Percentiles rank a stretch among this genome's conserved stretches.
phyloP scores from a whole-genome alignment of 2,329 filamentous ascomycete species.

The Colletotrichum acutatum region DNA sequence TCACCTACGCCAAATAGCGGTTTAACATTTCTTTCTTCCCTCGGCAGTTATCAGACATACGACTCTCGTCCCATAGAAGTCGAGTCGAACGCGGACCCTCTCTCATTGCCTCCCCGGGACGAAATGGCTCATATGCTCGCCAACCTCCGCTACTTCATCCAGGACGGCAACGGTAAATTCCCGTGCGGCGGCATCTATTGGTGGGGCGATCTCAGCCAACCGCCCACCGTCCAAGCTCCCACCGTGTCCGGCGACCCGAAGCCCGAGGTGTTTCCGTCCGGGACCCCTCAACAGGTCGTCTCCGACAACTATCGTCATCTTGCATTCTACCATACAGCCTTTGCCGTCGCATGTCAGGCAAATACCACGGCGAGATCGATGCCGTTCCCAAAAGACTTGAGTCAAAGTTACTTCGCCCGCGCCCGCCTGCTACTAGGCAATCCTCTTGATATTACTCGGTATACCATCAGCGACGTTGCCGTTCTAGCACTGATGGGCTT shows the following conservation, averaged over 20 bases:
- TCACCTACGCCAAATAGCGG: conserved; percentile 38
- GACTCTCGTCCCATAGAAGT: conserved; percentile 55
- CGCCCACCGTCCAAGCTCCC: no score
- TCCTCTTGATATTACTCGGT: conserved; percentile 55
- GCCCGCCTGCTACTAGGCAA: conserved; percentile 58
- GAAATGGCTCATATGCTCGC: conserved; percentile 52
- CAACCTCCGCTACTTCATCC: conserved; percentile 55
- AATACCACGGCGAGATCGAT: conserved; percentile 42
- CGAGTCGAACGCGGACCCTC: conserved; percentile 49
- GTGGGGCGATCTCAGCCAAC: conserved; percentile 53
- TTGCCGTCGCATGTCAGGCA: conserved; percentile 52
- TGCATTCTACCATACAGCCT: conserved; percentile 57
- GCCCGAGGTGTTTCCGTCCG: conserved; percentile 35
- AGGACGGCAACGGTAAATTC: conserved; percentile 55
- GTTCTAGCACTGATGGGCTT: conserved; percentile 59
- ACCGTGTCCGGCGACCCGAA: conserved; percentile 43
- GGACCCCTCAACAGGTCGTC: conserved; percentile 35
- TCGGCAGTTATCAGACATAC: conserved; percentile 59
- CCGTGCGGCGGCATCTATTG: conserved; percentile 60
- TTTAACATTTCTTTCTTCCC: conserved; percentile 50
- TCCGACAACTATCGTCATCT: conserved; percentile 48
- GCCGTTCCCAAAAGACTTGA: conserved; percentile 45
- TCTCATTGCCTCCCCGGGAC: conserved; percentile 49
- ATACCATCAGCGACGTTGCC: conserved; percentile 56
- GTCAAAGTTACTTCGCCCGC: conserved; percentile 57